Conservation (phyloP, 2,329 filamentous ascomycete species). For the Trichoderma brevicompactum region DNA sequence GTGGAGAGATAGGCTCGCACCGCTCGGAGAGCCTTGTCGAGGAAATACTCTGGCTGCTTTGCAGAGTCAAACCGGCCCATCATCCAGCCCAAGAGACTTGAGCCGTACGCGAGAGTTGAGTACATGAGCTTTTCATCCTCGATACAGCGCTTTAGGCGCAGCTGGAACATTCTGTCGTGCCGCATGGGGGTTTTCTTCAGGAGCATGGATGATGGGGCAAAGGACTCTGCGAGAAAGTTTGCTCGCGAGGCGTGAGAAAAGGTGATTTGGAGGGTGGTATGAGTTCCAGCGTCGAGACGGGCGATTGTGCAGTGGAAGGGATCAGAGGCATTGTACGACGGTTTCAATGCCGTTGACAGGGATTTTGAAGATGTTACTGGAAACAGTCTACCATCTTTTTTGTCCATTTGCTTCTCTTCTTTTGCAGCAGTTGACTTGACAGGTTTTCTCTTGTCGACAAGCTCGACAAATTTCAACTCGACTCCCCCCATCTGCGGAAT, state of each 20-base stretch:
- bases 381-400: neutral
- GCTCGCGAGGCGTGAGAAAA: constrained; percentile 11
- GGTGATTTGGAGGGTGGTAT: neutral
- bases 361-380: no score
- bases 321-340: no score
- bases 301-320: no score
- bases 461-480: no score
- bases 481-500: no score
- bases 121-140: constrained; percentile 16
- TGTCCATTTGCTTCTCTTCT: neutral
- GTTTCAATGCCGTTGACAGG: no score
- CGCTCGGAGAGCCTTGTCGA: constrained; percentile 9
- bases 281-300: no score
- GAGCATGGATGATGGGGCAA: neutral
- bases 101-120: constrained; percentile 14
- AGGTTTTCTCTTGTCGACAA: neutral
- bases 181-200: neutral
- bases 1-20: neutral
- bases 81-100: constrained; percentile 4
- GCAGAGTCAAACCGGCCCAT: neutral
- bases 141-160: neutral
- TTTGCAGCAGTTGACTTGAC: neutral
- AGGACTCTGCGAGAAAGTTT: constrained; percentile 15
- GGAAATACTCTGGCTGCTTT: neutral
- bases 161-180: constrained; percentile 11